Conservation (phyloP, 2,329 filamentous ascomycete genomes). For the Fusarium beomiforme region DNA sequence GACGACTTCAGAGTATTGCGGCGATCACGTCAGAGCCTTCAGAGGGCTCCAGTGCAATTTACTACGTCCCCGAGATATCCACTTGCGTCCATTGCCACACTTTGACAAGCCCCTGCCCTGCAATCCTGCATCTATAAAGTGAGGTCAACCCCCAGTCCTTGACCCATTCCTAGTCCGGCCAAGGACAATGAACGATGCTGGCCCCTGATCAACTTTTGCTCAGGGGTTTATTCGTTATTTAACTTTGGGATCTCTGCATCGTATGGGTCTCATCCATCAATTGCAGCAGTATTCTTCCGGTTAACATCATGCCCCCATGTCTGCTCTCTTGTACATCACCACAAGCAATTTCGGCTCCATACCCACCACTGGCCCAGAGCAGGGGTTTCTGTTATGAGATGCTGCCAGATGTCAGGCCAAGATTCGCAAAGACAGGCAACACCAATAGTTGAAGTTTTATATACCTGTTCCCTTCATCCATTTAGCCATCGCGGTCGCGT, state of each 20-base stretch:
- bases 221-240: conserved; percentile 17
- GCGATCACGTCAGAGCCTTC: conserved; percentile 1
- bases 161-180: conserved; percentile 26
- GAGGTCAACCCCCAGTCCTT: conserved; percentile 17
- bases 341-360: conserved; percentile 20
- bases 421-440: conserved; percentile 23
- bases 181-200: conserved; percentile 9
- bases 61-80: conserved; percentile 35
- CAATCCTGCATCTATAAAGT: conserved; percentile 26
- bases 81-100: conserved; percentile 17
- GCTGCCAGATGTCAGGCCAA: conserved; percentile 8
- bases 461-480: conserved; percentile 9
- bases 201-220: conserved; percentile 28
- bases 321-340: conserved; percentile 2
- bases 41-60: conserved; percentile 39
- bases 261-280: background rate
- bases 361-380: conserved; percentile 1
- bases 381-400: conserved; percentile 11
- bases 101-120: conserved; percentile 35
- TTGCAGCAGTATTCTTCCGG: background rate
- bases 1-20: background rate
- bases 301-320: conserved; percentile 8
- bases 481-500: background rate
- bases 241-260: conserved; percentile 7
- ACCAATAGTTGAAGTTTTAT: conserved; percentile 22